Evolutionary conservation across 176 grass and related monocot genomes (phyloP).

Genomic region (Hyparrhenia diplandra): DNA sequence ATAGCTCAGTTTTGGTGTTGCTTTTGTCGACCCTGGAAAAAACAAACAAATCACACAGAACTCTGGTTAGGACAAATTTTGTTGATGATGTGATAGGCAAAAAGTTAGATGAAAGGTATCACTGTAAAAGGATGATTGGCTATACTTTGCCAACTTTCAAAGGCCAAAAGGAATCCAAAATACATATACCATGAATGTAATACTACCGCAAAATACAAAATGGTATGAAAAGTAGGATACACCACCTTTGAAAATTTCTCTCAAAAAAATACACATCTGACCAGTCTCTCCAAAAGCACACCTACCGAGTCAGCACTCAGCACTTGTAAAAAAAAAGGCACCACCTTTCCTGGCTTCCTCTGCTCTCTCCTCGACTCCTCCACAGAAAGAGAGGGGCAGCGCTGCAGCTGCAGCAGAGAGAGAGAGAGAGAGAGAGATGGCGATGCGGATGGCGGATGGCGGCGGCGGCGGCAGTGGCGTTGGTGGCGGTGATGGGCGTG

Average conservation of each 20-base stretch:
- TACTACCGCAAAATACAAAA: not conserved
- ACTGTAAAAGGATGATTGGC: not conserved
- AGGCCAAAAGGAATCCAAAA: not conserved
- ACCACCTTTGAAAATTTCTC: not conserved
- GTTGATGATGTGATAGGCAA: not conserved
- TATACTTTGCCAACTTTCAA: not conserved
- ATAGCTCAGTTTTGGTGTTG: not conserved
- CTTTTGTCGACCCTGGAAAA: not conserved
- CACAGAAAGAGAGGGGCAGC: no score
- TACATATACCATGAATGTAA: no score
- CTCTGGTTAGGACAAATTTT: not conserved
- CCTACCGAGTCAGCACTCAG: not conserved
- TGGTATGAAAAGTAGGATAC: not conserved
- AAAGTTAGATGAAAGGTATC: not conserved
- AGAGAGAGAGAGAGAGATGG: not conserved
- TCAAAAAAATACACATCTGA: not conserved
- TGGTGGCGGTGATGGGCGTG: not conserved
- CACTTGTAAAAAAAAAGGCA: not conserved
- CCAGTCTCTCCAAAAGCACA: not conserved
- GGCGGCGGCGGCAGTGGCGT: not conserved
- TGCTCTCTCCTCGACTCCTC: no score
- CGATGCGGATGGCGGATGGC: conserved; percentile 3
- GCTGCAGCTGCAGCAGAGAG: no score
- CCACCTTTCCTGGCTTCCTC: not conserved
- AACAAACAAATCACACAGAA: not conserved